phyloP scores from a whole-genome alignment of 768 basidiomycete species.

The Pilatotrama ljubarskyi region DNA sequence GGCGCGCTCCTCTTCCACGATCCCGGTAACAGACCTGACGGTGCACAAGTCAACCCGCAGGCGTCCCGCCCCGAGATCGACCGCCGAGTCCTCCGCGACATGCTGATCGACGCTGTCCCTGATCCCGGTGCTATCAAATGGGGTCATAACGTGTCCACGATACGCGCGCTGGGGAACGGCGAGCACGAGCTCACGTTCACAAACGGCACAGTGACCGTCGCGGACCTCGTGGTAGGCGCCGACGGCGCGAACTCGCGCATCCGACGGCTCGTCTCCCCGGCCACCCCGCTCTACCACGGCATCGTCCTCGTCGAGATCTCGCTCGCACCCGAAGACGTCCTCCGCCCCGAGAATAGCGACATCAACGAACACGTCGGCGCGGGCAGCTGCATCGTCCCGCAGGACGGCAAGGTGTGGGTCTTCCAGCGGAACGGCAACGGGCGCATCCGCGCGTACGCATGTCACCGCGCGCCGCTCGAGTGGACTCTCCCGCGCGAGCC shows the following conservation, averaged over 20 bases:
- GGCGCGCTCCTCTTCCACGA: no score
- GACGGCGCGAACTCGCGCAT: constrained; percentile 25
- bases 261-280: constrained; percentile 34
- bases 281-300: constrained; percentile 37
- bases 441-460: constrained; percentile 16
- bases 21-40: no score
- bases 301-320: constrained; percentile 23
- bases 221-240: constrained; percentile 35
- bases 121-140: no score
- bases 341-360: not conserved
- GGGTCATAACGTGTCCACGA: no score
- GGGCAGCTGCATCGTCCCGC: constrained; percentile 32
- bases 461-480: constrained; percentile 14
- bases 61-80: no score
- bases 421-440: constrained; percentile 37
- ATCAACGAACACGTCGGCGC: constrained; percentile 26
- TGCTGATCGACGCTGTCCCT: no score
- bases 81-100: no score
- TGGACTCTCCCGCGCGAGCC: constrained; percentile 10
- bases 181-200: no score
- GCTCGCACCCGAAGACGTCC: constrained; percentile 25
- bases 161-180: no score
- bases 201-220: not conserved
- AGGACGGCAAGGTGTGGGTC: constrained; percentile 28
- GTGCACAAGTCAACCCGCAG: no score